Conservation (phyloP, 2,329 filamentous ascomycete species). For the Exophiala mesophila region DNA sequence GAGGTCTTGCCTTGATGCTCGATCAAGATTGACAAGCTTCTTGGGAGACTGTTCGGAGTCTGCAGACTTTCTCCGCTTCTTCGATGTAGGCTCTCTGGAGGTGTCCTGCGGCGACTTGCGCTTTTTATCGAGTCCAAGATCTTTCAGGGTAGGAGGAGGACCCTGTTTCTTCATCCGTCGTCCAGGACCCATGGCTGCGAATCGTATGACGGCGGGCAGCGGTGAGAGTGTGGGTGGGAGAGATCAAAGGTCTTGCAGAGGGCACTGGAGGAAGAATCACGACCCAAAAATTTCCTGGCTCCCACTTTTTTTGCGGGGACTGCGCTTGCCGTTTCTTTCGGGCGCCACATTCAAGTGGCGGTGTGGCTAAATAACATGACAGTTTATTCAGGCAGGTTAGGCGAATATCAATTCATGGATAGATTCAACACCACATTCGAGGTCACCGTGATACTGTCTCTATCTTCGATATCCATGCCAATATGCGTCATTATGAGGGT, state of each 20-base stretch:
- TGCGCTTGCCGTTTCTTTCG: no score
- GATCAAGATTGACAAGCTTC: constrained; percentile 37
- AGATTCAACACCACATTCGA: no score
- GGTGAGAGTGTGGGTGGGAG: neutral
- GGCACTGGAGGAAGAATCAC: neutral
- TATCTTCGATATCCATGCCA: no score
- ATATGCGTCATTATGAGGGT: no score
- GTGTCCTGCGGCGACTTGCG: constrained; percentile 72
- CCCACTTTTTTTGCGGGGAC: no score
- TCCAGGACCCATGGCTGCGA: constrained; percentile 69
- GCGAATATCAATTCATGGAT: no score
- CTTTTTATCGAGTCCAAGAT: constrained; percentile 64
- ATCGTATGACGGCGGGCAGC: neutral
- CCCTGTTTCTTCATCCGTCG: constrained; percentile 97
- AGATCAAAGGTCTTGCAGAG: no score
- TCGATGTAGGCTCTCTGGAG: constrained; percentile 49
- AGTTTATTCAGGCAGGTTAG: no score
- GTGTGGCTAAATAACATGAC: no score
- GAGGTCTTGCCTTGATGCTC: constrained; percentile 28
- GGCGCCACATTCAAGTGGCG: no score
- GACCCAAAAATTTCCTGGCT: constrained; percentile 5
- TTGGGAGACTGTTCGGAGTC: constrained; percentile 39
- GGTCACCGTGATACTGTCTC: no score
- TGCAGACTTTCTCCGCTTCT: constrained; percentile 61
- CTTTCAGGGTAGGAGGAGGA: constrained; percentile 73